Conservation (phyloP, 2,329 filamentous ascomycete genomes). For the Geosmithia flava region DNA sequence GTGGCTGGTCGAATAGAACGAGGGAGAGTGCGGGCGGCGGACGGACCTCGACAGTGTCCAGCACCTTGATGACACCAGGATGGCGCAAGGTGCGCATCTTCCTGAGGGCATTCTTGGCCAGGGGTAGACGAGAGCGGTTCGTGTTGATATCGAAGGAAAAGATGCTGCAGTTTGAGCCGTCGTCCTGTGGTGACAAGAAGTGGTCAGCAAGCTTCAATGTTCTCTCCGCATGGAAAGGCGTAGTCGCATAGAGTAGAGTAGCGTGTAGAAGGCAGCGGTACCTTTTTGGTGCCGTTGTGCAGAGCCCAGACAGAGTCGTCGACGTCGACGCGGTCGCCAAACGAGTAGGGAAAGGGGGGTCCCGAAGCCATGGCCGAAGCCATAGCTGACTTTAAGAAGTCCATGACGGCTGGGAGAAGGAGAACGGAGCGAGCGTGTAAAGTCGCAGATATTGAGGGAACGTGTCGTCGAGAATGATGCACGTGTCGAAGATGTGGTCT, state of each 20-base stretch:
- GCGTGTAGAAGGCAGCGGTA: slow-evolving; percentile 25
- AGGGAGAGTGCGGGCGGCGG: slow-evolving; percentile 1
- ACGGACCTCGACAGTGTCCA: slow-evolving; percentile 81
- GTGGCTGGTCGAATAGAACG: not conserved
- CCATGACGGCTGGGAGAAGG: slow-evolving; percentile 44
- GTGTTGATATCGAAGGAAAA: slow-evolving; percentile 85
- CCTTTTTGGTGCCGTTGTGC: slow-evolving; percentile 85
- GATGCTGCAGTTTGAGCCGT: slow-evolving; percentile 87
- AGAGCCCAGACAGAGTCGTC: slow-evolving; percentile 95
- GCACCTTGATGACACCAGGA: slow-evolving; percentile 84
- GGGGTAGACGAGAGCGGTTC: slow-evolving; percentile 68
- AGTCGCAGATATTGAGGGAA: not conserved
- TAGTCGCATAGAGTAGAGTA: not conserved
- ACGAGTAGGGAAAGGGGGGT: slow-evolving; percentile 81
- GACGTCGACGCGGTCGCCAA: slow-evolving; percentile 85
- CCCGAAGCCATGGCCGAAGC: slow-evolving; percentile 94
- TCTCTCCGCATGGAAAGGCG: not conserved
- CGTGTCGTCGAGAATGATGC: too few relatives aligned
- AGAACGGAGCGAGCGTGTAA: not conserved
- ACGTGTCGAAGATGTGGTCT: too few relatives aligned
- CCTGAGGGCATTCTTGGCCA: slow-evolving; percentile 87
- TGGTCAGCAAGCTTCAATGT: not conserved
- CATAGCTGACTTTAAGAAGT: slow-evolving; percentile 95
- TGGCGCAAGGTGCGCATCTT: slow-evolving; percentile 89
- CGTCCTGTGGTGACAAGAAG: slow-evolving; percentile 48